phyloP scores from a whole-genome alignment of 2,329 filamentous ascomycete genomes.

The Juglanconis oblonga region DNA sequence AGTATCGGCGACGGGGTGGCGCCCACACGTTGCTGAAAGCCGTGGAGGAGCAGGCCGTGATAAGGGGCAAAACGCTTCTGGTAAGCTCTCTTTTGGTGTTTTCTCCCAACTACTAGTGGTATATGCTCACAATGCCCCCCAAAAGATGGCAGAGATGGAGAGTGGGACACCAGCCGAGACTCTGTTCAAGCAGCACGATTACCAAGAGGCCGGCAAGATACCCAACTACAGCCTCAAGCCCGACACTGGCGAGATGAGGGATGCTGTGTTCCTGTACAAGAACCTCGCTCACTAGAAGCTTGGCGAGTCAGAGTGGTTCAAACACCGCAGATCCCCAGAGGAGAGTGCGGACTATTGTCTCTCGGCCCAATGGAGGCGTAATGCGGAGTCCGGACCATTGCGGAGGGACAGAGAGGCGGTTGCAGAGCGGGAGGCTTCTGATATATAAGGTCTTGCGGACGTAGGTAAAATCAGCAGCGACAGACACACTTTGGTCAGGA shows the following conservation, averaged over 20 bases:
- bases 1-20: conserved; percentile 48
- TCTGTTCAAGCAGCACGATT: conserved; percentile 56
- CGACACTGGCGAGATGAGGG: conserved; percentile 41
- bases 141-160: conserved; percentile 51
- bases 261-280: conserved; percentile 59
- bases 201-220: conserved; percentile 52
- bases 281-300: conserved; percentile 34
- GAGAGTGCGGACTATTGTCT: too few species aligned
- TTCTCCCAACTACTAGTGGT: not conserved
- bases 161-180: conserved; percentile 49
- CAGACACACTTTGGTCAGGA: too few species aligned
- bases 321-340: not conserved
- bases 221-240: conserved; percentile 51
- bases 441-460: too few species aligned
- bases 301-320: not conserved
- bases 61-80: conserved; percentile 48
- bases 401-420: too few species aligned
- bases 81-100: conserved; percentile 35
- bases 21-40: conserved; percentile 48
- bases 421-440: too few species aligned
- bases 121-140: not conserved
- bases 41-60: conserved; percentile 53
- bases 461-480: too few species aligned
- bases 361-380: too few species aligned
- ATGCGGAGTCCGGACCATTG: too few species aligned